Conservation (phyloP, 1,284 basidiomycete genomes). For the Pseudozyma thailandica region DNA sequence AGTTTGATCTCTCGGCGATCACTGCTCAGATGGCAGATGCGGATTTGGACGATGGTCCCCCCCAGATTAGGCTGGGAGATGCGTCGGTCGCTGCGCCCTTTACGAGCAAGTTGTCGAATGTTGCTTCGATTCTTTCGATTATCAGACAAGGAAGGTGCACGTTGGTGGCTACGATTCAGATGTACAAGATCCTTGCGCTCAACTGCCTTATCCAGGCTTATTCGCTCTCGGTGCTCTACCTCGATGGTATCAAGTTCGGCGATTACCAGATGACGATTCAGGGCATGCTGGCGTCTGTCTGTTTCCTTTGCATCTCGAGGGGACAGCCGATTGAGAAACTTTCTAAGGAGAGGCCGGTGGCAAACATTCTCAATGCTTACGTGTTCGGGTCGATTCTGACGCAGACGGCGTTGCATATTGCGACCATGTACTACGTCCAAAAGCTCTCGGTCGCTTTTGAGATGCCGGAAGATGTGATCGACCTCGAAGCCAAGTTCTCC, state of each 20-base stretch:
- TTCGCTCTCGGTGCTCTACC: constrained; percentile 61
- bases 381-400: constrained; percentile 63
- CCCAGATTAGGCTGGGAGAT: constrained; percentile 67
- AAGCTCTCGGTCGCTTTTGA: constrained; percentile 51
- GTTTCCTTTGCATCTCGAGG: constrained; percentile 66
- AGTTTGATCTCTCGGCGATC: constrained; percentile 63
- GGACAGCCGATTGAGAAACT: constrained; percentile 64
- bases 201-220: constrained; percentile 67
- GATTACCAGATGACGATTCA: constrained; percentile 67
- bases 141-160: constrained; percentile 67
- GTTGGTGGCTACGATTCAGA: constrained; percentile 66
- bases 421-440: constrained; percentile 63
- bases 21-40: constrained; percentile 62
- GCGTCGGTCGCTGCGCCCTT: constrained; percentile 67
- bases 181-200: constrained; percentile 68
- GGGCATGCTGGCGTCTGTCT: constrained; percentile 61
- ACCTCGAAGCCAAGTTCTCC: constrained; percentile 65
- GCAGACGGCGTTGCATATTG: constrained; percentile 65
- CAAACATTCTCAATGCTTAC: constrained; percentile 63
- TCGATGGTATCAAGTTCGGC: constrained; percentile 66
- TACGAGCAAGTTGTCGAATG: constrained; percentile 63
- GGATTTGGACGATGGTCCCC: constrained; percentile 65
- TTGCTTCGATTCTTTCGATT: constrained; percentile 58
- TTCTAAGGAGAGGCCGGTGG: constrained; percentile 61
- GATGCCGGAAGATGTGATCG: constrained; percentile 52